Evolutionary conservation across 176 grass and related monocot species (phyloP).

Genomic region (Cocos nucifera): DNA sequence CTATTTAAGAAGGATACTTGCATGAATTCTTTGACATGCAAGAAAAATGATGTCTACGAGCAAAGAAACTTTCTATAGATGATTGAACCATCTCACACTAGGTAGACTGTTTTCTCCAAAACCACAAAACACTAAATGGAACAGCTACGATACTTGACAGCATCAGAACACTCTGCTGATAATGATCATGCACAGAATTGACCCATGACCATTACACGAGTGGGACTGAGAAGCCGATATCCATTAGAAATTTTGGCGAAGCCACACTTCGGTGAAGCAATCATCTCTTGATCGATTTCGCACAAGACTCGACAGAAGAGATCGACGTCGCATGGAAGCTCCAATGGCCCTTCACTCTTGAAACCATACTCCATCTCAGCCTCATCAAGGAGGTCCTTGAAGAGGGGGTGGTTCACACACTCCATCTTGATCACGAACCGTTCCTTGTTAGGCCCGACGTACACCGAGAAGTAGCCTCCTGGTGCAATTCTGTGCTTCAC

Average conservation of each 20-base stretch:
- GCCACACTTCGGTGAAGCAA: not conserved
- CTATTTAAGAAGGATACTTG: too few relatives aligned
- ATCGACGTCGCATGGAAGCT: constrained; percentile 23
- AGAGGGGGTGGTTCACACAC: constrained; percentile 30
- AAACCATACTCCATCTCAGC: constrained; percentile 14
- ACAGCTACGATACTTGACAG: too few relatives aligned
- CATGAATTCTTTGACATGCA: too few relatives aligned
- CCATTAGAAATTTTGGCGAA: constrained; percentile 5
- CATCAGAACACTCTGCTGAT: too few relatives aligned
- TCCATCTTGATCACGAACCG: constrained; percentile 26
- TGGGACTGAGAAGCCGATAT: constrained; percentile 14
- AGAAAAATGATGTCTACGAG: too few relatives aligned
- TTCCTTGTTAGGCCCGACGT: constrained; percentile 21
- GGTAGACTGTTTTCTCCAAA: too few relatives aligned
- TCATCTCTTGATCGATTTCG: constrained; percentile 22
- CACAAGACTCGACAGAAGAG: constrained; percentile 20
- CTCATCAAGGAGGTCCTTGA: constrained; percentile 22
- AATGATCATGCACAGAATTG: not conserved
- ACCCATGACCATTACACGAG: not conserved
- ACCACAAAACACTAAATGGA: too few relatives aligned
- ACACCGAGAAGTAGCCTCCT: constrained; percentile 24
- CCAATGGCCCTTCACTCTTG: constrained; percentile 4
- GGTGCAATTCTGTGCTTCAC: constrained; percentile 1
- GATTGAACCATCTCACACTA: too few relatives aligned
- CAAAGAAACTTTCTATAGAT: too few relatives aligned